phyloP scores from a whole-genome alignment of 345 rosid species.

The Orychophragmus violaceus region DNA sequence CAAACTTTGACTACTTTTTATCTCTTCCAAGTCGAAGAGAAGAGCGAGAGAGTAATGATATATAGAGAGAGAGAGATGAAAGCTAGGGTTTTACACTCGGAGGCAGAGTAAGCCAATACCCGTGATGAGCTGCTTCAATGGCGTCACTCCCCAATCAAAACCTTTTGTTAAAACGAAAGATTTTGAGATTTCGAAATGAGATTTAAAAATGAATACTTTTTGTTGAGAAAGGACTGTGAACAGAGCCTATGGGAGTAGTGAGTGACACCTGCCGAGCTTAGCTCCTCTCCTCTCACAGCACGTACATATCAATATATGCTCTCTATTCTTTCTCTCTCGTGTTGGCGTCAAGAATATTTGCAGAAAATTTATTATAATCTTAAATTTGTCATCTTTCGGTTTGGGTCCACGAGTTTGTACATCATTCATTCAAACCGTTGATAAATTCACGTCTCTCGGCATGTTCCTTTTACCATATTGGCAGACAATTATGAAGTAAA shows the following conservation, averaged over 20 bases:
- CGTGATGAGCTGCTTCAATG: slow-evolving; percentile 37
- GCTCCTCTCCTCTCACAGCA: slow-evolving; percentile 33
- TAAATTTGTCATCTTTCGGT: neutral
- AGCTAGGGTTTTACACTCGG: slow-evolving; percentile 32
- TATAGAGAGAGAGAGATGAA: neutral
- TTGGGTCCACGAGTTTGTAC: slow-evolving; percentile 23
- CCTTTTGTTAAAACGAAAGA: slow-evolving; percentile 13
- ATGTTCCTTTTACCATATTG: neutral
- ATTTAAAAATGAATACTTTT: neutral
- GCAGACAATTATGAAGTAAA: neutral
- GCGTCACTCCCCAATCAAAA: slow-evolving; percentile 33
- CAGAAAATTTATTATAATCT: neutral
- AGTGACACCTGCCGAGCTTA: slow-evolving; percentile 47
- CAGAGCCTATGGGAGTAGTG: slow-evolving; percentile 10
- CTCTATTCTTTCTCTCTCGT: slow-evolving; percentile 4
- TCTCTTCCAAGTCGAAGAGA: slow-evolving; percentile 23
- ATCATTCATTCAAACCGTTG: neutral
- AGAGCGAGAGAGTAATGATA: slow-evolving; percentile 11
- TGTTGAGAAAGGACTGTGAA: slow-evolving; percentile 4
- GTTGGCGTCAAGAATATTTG: slow-evolving; percentile 9
- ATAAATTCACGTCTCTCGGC: neutral
- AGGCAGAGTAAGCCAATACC: slow-evolving; percentile 36
- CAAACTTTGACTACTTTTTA: slow-evolving; percentile 20
- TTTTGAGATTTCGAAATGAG: too few relatives aligned
- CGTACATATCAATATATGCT: too few relatives aligned